Percentiles rank a stretch among this genome's conserved stretches.
Conservation (phyloP, 768 basidiomycete species). For the Pholiota molesta region DNA sequence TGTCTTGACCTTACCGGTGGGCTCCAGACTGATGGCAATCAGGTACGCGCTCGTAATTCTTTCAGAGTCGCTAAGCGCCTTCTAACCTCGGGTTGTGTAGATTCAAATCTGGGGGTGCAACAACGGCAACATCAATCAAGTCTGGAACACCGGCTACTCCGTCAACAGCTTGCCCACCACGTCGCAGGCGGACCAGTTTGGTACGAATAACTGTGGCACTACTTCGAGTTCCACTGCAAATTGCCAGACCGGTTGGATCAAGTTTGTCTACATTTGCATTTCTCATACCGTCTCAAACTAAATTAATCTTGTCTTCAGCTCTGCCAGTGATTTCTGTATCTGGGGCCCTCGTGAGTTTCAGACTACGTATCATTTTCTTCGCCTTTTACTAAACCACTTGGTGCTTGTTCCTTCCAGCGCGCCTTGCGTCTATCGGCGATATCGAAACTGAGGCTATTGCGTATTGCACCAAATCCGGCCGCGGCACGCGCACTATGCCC, state of each 20-base stretch:
- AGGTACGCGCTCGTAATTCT: conserved; percentile 31
- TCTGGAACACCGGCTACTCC: conserved; percentile 56
- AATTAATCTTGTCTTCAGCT: conserved; percentile 36
- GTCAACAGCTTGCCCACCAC: conserved; percentile 43
- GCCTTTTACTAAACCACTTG: conserved; percentile 8
- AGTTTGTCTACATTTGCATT: conserved; percentile 43
- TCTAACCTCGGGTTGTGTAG: conserved; percentile 23
- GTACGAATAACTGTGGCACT: conserved; percentile 71
- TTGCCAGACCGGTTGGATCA: conserved; percentile 74
- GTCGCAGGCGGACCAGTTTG: conserved; percentile 62
- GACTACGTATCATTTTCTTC: neutral
- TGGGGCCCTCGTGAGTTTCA: conserved; percentile 57
- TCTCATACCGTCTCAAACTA: neutral
- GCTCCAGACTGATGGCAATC: conserved; percentile 40
- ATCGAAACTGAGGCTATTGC: conserved; percentile 72
- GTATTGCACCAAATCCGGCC: conserved; percentile 75
- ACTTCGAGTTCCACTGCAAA: conserved; percentile 56
- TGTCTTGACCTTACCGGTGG: conserved; percentile 53
- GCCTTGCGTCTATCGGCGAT: conserved; percentile 60
- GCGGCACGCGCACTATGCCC: conserved; percentile 76
- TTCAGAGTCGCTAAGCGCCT: neutral
- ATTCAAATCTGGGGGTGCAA: conserved; percentile 51
- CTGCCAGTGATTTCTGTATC: conserved; percentile 67
- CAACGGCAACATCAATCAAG: conserved; percentile 47
- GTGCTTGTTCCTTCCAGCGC: conserved; percentile 19